Evolutionary conservation across 2,329 filamentous ascomycete species (phyloP), one percentile per base, ranked within the genome.

Genomic region (Blastomyces gilchristii): DNA sequence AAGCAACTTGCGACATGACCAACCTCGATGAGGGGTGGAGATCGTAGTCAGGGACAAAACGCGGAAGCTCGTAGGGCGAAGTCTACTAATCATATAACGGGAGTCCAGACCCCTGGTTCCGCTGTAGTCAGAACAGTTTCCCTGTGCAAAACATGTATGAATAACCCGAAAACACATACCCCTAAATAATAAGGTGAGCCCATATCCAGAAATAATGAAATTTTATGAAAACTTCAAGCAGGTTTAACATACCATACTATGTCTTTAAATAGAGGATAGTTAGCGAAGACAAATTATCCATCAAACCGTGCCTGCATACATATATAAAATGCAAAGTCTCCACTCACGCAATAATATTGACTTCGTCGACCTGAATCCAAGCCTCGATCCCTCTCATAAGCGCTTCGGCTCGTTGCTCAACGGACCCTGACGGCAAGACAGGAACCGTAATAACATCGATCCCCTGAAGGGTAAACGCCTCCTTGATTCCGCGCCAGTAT

Each of bases 1-100:
- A 57, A 39, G 25, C 22, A 14, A 41, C 45, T 56, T 34, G 18
- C 34, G 22, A 22, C 6, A 14, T 16, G 2, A 45, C 3, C 8
- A 56, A 82, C 82, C 77, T 73, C 80, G 74, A 74, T 87, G 85
- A 0, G 85, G 85, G 16, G 82, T 83, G 2, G 84, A 83, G 63
- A 87, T 81, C 0, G 85, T 87, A 0, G 85, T 87, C 67, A 87
- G 72, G 0, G 84, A 86, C 47, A 91, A 80, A 64, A 96, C 89
- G 71, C 90, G 90, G 67, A 96, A 90, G 60, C 86, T 83, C 2
- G 77, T 75, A 11, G 83, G 83, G 59, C 79, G 78, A 28, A 87
- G 73, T 52, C 75, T 78, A 64, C 82, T 85, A 67, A 87, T 84
- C 82, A 87, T 85, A 68, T 85, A 85, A 63, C 85, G 78, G 41